Evolutionary conservation across 192 early-diverging fungal species (phyloP), one percentile per base, ranked within the genome.

Genomic region (Podila clonocystis): DNA sequence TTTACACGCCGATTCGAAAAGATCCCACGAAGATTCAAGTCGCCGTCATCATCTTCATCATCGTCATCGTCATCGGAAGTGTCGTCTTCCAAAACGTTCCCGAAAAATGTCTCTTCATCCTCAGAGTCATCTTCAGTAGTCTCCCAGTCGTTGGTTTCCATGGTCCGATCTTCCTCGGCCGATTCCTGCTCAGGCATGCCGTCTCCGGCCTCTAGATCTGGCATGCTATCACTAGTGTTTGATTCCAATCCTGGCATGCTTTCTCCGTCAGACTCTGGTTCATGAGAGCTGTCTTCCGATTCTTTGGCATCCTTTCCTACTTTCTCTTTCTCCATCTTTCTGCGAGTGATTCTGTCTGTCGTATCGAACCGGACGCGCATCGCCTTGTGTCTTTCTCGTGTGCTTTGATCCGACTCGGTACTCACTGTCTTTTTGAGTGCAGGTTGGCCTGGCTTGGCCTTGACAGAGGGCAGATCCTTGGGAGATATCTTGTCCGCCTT

Each of bases 31-130:
- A 38, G 49, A 28, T 55, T 45, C 58, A 76, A 58, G 5, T 62
- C 50, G 22, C 50, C 52, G 68, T 68, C 57, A 15, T 68, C 62
- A 20, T 72, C 62, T 20, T 82, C 67, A 28, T 59, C 59, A 20
- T 79, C 82, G 8, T 58, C 67, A 26, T 75, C 60, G 0, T 65
- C 60, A 19, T 65, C 57, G 13, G 30, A 36, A 1, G 71, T 65
- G 31, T 67, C 49, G 15, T 67, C 65, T 3, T 45, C 28, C 15
- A 45, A 45, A 45, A 45, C 17, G 41, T 15, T 45, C 41, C 41
- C 17, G 41, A 45, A 12, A 45, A 45, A 45, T 15, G 41, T 4
- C 15, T 52, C 72, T 24, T 58, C 50, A 20, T 22, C n/a, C 7
- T 36, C 61, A 1, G 61, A 48, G 11, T 73, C 85, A 62, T 36